Base-by-base conservation (phyloP, 306 rosid species). In the Lathyrus tuberosus region DNA sequence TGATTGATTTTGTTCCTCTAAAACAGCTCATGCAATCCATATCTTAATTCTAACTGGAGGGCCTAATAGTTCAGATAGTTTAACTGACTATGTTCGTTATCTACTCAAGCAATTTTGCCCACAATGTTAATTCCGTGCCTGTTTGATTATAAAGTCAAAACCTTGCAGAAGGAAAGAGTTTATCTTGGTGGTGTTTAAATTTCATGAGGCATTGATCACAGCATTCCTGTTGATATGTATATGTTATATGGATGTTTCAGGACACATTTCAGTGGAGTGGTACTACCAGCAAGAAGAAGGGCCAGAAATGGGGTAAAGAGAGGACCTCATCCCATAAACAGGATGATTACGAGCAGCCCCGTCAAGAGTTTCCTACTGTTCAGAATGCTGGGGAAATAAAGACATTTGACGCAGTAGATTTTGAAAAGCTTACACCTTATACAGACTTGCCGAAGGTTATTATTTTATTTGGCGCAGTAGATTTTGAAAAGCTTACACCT, bases 231-330 rank as follows among this genome's bases (percentile, higher is more conserved):
- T 60, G 64, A 49, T 24, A 49, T 44, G 67, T 12, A 47, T 22
- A 24, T 76, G 65, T 82, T 28, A n/a, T 72, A 30, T 59, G 70
- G 64, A 70, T 81, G 59, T 63, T 78, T 84, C 86, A 89, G 99
- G 92, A 84, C 71, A 85, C 67, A 26, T 80, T 86, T 61, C 84
- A 80, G 76, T 95, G 99, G 99, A 91, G 86, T 82, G 96, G 96
- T 70, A 89, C 83, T 44, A 95, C 92, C 82, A 87, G 80, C 90
- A 95, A 95, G 86, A 89, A 81, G 81, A 91, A 83, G 82, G 96
- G 97, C 28, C 95, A 95, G 80, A 86, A 91, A 79, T 95, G 99
- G 99, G 97, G 97, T 70, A 86, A 31, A 70, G 99, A 95, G 78
- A 87, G 75, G 75, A 79, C 42, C 44, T 8, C 85, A 17, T 79